These are phyloP conservation scores for Xylaria grammica DNA, from an alignment of 495 filamentous ascomycete species.

Conservation along the genomic window DNA sequence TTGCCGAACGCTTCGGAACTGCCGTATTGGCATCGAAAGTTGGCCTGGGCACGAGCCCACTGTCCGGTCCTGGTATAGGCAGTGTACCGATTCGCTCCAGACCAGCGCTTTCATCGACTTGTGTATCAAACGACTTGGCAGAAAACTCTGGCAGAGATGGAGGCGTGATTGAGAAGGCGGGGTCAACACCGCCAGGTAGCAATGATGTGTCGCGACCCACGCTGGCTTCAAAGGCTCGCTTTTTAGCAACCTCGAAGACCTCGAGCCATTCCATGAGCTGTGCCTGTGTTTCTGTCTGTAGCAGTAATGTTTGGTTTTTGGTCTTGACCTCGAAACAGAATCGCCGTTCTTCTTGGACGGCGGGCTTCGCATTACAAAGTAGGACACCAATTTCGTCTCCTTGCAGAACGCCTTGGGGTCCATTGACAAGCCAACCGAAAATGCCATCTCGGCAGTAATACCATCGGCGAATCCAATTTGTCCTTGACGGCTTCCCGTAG, in stretches of 20 bases:
- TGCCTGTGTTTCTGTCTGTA: constrained; percentile 91
- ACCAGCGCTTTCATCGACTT: constrained; percentile 56
- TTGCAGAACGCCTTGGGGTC: constrained; percentile 86
- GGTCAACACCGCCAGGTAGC: constrained; percentile 68
- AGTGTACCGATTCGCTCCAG: constrained; percentile 57
- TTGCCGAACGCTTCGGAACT: constrained; percentile 53
- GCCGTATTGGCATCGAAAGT: constrained; percentile 71
- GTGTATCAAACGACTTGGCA: constrained; percentile 71
- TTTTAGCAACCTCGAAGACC: constrained; percentile 91
- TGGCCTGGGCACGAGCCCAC: constrained; percentile 56
- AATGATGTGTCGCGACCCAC: constrained; percentile 62
- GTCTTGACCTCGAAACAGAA: constrained; percentile 99
- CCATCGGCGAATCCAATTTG: constrained; percentile 88
- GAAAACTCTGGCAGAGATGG: constrained; percentile 88
- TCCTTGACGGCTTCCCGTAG: constrained; percentile 85
- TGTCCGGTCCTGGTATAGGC: constrained; percentile 69
- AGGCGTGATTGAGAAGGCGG: constrained; percentile 90
- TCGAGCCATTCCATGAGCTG: constrained; percentile 92
- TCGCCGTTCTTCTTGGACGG: constrained; percentile 87
- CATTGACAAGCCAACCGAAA: constrained; percentile 94
- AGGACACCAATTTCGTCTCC: constrained; percentile 95
- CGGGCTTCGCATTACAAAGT: constrained; percentile 88
- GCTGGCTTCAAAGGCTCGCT: constrained; percentile 80
- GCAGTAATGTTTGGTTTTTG: constrained; percentile 84
- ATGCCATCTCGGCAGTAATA: constrained; percentile 94